A percentile compares a stretch with the other conserved stretches of the same genome.
Evolutionary conservation across 1,139 yeast genomes (phyloP).

Genomic region (Pichia sp.): DNA sequence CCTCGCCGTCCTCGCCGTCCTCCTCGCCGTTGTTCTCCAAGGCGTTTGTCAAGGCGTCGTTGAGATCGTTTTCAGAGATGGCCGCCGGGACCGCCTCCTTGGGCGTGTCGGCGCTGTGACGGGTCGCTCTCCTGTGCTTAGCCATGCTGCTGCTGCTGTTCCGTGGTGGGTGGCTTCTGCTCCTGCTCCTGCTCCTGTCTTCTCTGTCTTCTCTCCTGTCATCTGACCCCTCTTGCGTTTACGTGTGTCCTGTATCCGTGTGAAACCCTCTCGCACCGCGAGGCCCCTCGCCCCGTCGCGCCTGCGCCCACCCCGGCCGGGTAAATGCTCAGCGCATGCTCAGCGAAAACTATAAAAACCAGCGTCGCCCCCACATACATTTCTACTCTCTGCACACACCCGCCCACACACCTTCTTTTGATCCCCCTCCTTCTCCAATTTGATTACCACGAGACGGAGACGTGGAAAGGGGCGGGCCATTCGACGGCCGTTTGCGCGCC

Average conservation of each 20-base stretch:
- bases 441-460: conserved; percentile 21
- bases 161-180: neutral
- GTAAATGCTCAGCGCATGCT: too few relatives aligned
- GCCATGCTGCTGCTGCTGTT: neutral
- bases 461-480: conserved; percentile 1
- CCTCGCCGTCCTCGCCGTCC: conserved; percentile 9
- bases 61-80: neutral
- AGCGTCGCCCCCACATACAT: too few relatives aligned
- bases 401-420: too few relatives aligned
- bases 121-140: conserved; percentile 4
- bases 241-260: too few relatives aligned
- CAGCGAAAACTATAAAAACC: too few relatives aligned
- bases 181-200: too few relatives aligned
- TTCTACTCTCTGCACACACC: too few relatives aligned
- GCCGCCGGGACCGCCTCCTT: neutral
- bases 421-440: conserved; percentile 20
- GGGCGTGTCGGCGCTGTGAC: neutral
- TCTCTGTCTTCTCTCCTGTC: too few relatives aligned
- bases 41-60: neutral
- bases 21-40: neutral
- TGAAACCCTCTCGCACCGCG: too few relatives aligned
- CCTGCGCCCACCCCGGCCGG: too few relatives aligned
- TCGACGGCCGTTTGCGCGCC: conserved; percentile 4
- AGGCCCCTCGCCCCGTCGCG: too few relatives aligned
- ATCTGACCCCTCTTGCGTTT: too few relatives aligned